Base-by-base conservation (phyloP, 2,329 filamentous ascomycete species). In the Ascochyta pisi region DNA sequence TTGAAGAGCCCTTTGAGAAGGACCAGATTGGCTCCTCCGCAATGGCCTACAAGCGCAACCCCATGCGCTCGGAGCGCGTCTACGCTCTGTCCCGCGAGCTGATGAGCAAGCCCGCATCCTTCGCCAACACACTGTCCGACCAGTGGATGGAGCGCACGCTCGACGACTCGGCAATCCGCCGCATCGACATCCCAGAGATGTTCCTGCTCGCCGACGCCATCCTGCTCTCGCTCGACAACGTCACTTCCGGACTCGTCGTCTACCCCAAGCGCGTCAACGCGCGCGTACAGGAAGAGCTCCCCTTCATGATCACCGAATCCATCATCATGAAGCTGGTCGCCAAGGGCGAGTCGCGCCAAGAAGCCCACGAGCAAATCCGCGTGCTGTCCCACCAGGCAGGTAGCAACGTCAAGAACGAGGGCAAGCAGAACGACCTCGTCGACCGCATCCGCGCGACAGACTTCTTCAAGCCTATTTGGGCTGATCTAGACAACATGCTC, bases 1-100 rank as follows among this genome's bases (percentile, higher is more conserved):
- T 95, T 55, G 92, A 96, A 71, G 90, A 93, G 80, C 91, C 90
- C 0, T 91, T 92, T 66, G 90, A 93, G 78, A 86, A 86, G 67
- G 84, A 87, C 63, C 91, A 96, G 77, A 74, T 75, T 29, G 73
- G 73, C 37, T 67, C 63, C 3, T 73, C 67, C 2, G 75, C 75
- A 54, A 84, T 85, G 77, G 86, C 87, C 3, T 89, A 89, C 79
- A 89, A 89, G 79, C 82, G 86, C 61, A 82, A 82, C 75, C 71
- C 80, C 73, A 76, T 87, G 84, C 75, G 83, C 69, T 84, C 80
- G 9, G 86, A 89, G 72, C 82, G 86, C 63, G 77, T 88, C 55
- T 87, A 83, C 77, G 81, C 80, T 12, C 78, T 88, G 2, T 83
- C 82, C 42, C 81, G 86, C 46, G 77, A 85, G 59, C 77, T 86